Evolutionary conservation across 192 early-diverging fungal genomes (phyloP).

Genomic region (Umbelopsis sp.): DNA sequence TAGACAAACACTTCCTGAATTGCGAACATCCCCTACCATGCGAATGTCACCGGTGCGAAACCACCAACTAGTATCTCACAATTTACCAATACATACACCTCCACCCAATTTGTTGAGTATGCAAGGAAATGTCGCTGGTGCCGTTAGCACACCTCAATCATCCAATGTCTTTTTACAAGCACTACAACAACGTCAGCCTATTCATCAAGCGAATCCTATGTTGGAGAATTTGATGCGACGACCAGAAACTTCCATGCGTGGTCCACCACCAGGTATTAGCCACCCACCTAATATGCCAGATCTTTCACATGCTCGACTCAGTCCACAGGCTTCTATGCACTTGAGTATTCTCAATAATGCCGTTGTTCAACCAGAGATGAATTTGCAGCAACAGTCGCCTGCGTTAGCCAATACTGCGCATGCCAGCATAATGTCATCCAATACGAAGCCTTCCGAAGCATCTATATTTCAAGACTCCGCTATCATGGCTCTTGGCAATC

Average conservation of each 20-base stretch:
- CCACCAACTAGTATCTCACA: background rate
- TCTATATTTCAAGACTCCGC: background rate
- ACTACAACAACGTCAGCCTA: background rate
- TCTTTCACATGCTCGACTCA: background rate
- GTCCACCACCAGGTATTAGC: background rate
- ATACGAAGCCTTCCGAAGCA: background rate
- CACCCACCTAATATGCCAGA: background rate
- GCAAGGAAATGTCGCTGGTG: background rate
- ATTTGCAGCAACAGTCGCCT: background rate
- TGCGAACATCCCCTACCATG: background rate
- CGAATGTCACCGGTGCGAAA: background rate
- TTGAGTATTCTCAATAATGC: slow-evolving; percentile 7
- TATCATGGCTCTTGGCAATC: background rate
- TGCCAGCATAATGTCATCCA: background rate
- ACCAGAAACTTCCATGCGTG: background rate
- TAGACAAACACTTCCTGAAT: background rate
- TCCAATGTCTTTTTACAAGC: background rate
- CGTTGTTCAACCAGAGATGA: background rate
- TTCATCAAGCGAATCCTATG: background rate
- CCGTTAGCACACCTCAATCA: background rate
- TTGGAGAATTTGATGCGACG: background rate
- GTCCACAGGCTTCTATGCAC: slow-evolving; percentile 6
- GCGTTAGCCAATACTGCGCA: background rate
- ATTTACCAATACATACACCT: background rate
- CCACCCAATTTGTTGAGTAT: background rate